phyloP scores from a whole-genome alignment of 2,329 filamentous ascomycete genomes.

The Raffaelea ambrosiae region DNA sequence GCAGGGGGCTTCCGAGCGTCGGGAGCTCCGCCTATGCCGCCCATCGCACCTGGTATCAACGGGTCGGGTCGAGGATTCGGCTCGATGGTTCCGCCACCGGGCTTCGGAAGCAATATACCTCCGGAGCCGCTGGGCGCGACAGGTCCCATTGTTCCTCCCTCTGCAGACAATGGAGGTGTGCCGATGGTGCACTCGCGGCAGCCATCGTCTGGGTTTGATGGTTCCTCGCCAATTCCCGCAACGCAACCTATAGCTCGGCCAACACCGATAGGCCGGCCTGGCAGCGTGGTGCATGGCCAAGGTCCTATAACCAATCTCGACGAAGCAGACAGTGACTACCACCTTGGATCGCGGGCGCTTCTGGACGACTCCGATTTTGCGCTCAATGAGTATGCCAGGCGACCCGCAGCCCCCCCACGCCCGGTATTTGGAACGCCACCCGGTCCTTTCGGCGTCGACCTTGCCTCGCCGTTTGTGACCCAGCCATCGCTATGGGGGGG shows the following conservation, averaged over 20 bases:
- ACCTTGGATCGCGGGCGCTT: conserved; percentile 84
- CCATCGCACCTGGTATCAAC: conserved; percentile 43
- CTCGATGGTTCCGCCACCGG: conserved; percentile 39
- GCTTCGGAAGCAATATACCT: conserved; percentile 36
- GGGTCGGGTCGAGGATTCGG: conserved; percentile 36
- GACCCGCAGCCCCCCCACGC: conserved; percentile 7
- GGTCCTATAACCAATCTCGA: no score
- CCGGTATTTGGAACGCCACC: conserved; percentile 13
- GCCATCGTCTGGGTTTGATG: conserved; percentile 61
- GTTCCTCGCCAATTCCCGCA: conserved; percentile 32
- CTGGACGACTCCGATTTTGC: conserved; percentile 64
- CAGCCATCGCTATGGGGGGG: conserved; percentile 12
- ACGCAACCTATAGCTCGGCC: conserved; percentile 73
- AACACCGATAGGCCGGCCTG: conserved; percentile 79
- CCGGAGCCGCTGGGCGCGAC: conserved; percentile 22
- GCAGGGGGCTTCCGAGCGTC: conserved; percentile 2
- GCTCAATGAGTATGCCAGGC: conserved; percentile 25
- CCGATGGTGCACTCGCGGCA: conserved; percentile 65
- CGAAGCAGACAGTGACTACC: conserved; percentile 57
- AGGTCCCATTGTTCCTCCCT: conserved; percentile 11
- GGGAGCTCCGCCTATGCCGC: conserved; percentile 42
- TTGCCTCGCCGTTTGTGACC: conserved; percentile 10
- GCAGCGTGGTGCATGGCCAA: conserved; percentile 56
- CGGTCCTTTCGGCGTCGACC: conserved; percentile 7
- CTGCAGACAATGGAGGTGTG: conserved; percentile 22